Conservation (phyloP, 1,284 basidiomycete species). For the Cryptococcus sp. region DNA sequence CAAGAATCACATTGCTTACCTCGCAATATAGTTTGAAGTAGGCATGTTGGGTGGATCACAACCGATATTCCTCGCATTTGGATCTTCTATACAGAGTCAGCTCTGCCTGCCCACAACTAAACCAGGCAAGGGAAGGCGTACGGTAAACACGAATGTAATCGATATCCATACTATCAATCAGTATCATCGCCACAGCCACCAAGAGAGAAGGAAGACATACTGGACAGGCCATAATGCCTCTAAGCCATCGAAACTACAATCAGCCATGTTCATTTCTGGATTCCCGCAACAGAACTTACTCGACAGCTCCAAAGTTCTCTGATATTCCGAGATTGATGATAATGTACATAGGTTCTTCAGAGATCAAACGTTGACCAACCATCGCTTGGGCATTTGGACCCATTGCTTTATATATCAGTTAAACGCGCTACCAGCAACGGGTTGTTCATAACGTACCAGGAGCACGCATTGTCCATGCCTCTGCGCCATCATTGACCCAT, state of each 20-base stretch:
- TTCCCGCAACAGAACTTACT: slow-evolving; percentile 42
- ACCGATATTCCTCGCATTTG: slow-evolving; percentile 39
- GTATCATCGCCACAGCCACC: background rate
- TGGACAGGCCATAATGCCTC: slow-evolving; percentile 33
- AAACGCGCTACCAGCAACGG: background rate
- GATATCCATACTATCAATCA: slow-evolving; percentile 30
- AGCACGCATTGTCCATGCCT: slow-evolving; percentile 56
- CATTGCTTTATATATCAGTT: slow-evolving; percentile 53
- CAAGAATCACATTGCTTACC: slow-evolving; percentile 10
- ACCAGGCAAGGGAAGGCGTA: slow-evolving; percentile 9
- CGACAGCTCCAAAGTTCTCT: slow-evolving; percentile 65
- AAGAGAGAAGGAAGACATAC: slow-evolving; percentile 10
- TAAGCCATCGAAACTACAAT: slow-evolving; percentile 31
- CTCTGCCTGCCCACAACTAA: background rate
- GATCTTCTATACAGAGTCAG: slow-evolving; percentile 33
- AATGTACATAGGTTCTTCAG: slow-evolving; percentile 65
- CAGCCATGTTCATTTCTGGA: background rate
- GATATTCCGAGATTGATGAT: slow-evolving; percentile 66
- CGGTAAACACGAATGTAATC: slow-evolving; percentile 48
- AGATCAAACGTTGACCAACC: slow-evolving; percentile 61
- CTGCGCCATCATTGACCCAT: slow-evolving; percentile 60
- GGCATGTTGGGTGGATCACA: slow-evolving; percentile 54
- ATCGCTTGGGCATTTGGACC: slow-evolving; percentile 55
- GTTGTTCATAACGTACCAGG: background rate
- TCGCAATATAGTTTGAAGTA: slow-evolving; percentile 54